A percentile compares a stretch with the other conserved stretches of the same genome.
Evolutionary conservation across 345 rosid genomes (phyloP).

Genomic region (Viola odorata): DNA sequence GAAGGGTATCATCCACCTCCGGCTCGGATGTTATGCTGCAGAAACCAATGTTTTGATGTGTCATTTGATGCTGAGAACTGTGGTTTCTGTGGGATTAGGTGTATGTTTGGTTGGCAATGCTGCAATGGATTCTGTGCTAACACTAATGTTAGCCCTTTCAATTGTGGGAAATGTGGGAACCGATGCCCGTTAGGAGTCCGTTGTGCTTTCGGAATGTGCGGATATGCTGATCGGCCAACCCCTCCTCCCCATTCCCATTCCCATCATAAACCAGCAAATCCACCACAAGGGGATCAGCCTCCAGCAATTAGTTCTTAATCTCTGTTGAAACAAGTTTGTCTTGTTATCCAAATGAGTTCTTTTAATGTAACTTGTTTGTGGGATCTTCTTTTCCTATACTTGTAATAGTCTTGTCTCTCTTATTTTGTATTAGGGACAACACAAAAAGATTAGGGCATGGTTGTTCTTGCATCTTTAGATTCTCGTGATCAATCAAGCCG

Average conservation of each 20-base stretch:
- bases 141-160: conserved; percentile 20
- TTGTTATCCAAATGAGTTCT: not conserved
- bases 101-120: conserved; percentile 46
- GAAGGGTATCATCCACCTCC: conserved; percentile 14
- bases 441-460: not conserved
- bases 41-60: conserved; percentile 45
- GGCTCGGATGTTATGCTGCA: conserved; percentile 40
- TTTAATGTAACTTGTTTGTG: not conserved
- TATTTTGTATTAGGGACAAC: not conserved
- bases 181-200: conserved; percentile 33
- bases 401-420: not conserved
- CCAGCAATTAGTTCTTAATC: not conserved
- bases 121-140: conserved; percentile 40
- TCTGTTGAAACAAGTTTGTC: no score
- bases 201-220: conserved; percentile 50
- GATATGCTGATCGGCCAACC: conserved; percentile 32
- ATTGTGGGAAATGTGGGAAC: conserved; percentile 46
- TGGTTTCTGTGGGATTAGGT: conserved; percentile 36
- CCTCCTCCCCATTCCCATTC: not conserved
- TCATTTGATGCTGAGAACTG: conserved; percentile 37
- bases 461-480: no score
- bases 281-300: conserved; percentile 8
- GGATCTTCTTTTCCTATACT: not conserved
- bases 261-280: conserved; percentile 7
- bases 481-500: no score